Base-by-base conservation (phyloP, 257 asterid genomes). In the Vinca minor region DNA sequence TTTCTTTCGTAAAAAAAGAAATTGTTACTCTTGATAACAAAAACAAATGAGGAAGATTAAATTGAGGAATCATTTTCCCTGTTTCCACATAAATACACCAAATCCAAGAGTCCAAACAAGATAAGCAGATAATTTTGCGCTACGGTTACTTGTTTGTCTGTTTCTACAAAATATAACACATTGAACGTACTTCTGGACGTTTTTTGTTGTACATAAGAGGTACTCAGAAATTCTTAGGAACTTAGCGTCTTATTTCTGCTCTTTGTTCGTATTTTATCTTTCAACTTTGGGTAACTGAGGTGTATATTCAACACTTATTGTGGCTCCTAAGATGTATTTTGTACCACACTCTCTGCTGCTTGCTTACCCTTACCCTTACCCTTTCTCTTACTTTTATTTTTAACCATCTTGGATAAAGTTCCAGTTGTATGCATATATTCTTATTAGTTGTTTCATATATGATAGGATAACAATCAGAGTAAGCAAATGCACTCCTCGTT, bases 401-500 rank as follows among this genome's bases (percentile, higher is more conserved):
- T 34, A 20, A 31, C 13, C 7, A 2, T 62, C 55, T 21, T 17
- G n/a, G 48, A 61, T 58, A 26, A 28, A 36, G 21, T 46, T 70
- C 28, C 48, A 72, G 42, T 59, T 8, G 53, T 9, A 32, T 76
- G 52, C 45, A 20, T 65, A 54, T 69, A 58, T 64, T 62, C 63
- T 61, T 59, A 4, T 69, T n/a, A 26, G 38, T 72, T 18, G 15
- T 25, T 61, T 46, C 50, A 17, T 48, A 17, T 8, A 57, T 71
- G 59, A 52, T 78, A 91, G 98, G 95, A 76, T 66, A 68, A 62
- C 52, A 81, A 67, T 62, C 65, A 67, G 18, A 74, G 63, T 68
- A 62, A 81, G 69, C 96, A 83, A 72, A 83, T 82, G 85, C 98
- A 91, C 74, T 87, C 98, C 35, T 88, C 98, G 25, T 79, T 91